Evolutionary conservation across 2,329 filamentous ascomycete genomes (phyloP), one percentile per base, ranked within the genome.

Genomic region (Phaeosphaeria sp.): DNA sequence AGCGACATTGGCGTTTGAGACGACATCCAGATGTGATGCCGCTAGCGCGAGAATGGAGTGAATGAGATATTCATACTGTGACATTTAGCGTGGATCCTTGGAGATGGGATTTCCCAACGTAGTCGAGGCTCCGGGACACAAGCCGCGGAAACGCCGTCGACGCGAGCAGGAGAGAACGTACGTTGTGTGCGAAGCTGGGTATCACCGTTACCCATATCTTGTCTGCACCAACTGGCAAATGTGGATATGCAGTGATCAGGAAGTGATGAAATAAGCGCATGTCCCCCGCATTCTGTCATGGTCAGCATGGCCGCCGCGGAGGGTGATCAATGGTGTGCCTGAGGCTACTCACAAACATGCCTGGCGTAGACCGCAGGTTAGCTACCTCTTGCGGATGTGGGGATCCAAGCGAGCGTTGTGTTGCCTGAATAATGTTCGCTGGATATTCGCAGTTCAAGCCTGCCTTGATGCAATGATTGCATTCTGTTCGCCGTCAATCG

Each of bases 251-350:
- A 36, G 82, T 80, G 25, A 84, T 76, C 17, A 90, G 75, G 63
- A 89, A 90, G 71, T 90, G 86, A 70, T 90, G 87, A 65, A 90
- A 90, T 71, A 89, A 84, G 39, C 87, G 84, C 87, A 90, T 89
- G 65, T 90, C 88, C 49, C 86, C 83, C 70, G 74, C 73, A 0
- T 69, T 70, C 72, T 75, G 47, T 45, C 22, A 43, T 24, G 11
- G 58, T 73, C 54, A 71, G 66, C 24, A 49, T 30, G 50, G 52
- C 43, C 43, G 43, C 21, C 43, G 40, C 18, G 52, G 46, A 39
- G 13, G 21, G 42, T 22, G 42, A 44, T 39, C 36, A 24, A 11
- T 17, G 18, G n/a, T n/a, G 53, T 48, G 52, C 55, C 48, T 53
- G 18, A 44, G 33, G 48, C 50, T 49, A 73, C 74, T 72, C 52